Base-by-base conservation (phyloP, 129 eudicot species). In the Rutidosis leptorrhynchoides region DNA sequence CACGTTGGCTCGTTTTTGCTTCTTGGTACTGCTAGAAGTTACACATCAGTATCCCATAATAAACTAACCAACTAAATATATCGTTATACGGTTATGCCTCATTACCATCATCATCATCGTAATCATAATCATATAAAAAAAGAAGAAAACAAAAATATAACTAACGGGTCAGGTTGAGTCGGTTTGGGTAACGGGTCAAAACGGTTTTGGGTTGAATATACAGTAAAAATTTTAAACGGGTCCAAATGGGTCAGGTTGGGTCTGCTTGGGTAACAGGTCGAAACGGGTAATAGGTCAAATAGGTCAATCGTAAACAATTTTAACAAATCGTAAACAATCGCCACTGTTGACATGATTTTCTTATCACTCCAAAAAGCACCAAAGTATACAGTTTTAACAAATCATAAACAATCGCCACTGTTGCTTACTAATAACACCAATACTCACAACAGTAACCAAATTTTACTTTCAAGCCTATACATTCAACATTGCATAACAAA, bases 1-100 rank as follows among this genome's bases (percentile, higher is more conserved):
- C 88, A 54, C 96, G 87, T 56, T 89, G 94, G 85, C 95, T 83
- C 96, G 73, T 71, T 82, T 89, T 76, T 89, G 85, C 84, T 81
- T 89, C 85, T 78, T 81, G 73, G 68, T 79, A n/a, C 90, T 86
- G 85, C 67, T 68, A 37, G 69, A 12, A 62, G 55, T 67, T 27
- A 67, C 46, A 29, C 73, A 52, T 27, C 61, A 52, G 55, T 63
- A 26, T 14, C 42, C 25, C 24, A 54, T 60, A 60, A 53, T 21
- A 71, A 45, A 54, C 35, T 33, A 40, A 2, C 49, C 5, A 3
- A 49, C 46, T 67, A 2, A 67, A 15, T 48, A 49, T 46, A 19
- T 28, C 61, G 10, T 4, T 28, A n/a, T n/a, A n/a, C n/a, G n/a
- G n/a, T n/a, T n/a, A 22, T 30, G 32, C 25, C 54, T 65, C 28